phyloP scores from a whole-genome alignment of 331 rosid genomes.

The Spiraea crenata region DNA sequence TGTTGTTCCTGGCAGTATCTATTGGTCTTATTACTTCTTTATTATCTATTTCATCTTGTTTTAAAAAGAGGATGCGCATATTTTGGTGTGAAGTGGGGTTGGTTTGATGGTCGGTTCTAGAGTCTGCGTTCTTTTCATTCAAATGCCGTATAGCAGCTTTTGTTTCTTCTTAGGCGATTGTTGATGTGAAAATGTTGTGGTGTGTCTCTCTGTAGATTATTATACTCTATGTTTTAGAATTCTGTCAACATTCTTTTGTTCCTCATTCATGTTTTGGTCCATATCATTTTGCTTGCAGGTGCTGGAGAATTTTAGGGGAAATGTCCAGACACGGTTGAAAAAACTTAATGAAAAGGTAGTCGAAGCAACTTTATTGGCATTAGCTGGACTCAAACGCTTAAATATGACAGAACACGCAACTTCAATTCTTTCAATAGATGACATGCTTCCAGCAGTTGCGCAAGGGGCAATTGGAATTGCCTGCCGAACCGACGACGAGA shows the following conservation, averaged over 20 bases:
- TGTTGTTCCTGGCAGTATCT: not conserved
- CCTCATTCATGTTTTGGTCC: constrained; percentile 10
- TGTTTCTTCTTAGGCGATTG: constrained; percentile 3
- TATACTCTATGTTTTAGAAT: not conserved
- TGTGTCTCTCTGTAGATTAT: too few species aligned
- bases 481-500: constrained; percentile 71
- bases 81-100: not conserved
- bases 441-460: constrained; percentile 99
- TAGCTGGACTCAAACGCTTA: constrained; percentile 91
- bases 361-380: constrained; percentile 86
- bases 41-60: not conserved
- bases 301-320: constrained; percentile 86
- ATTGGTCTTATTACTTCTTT: not conserved
- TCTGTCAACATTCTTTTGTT: constrained; percentile 9
- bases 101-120: not conserved
- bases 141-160: not conserved
- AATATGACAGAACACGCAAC: constrained; percentile 86
- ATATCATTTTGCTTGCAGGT: constrained; percentile 50
- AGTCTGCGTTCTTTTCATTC: not conserved
- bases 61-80: not conserved
- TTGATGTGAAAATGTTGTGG: not conserved
- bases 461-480: constrained; percentile 99
- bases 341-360: constrained; percentile 85
- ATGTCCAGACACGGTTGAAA: constrained; percentile 84
- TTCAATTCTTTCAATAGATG: constrained; percentile 69